These are phyloP conservation scores for Clarkia xantiana DNA, from an alignment of 345 rosid genomes.

Conservation along the genomic window DNA sequence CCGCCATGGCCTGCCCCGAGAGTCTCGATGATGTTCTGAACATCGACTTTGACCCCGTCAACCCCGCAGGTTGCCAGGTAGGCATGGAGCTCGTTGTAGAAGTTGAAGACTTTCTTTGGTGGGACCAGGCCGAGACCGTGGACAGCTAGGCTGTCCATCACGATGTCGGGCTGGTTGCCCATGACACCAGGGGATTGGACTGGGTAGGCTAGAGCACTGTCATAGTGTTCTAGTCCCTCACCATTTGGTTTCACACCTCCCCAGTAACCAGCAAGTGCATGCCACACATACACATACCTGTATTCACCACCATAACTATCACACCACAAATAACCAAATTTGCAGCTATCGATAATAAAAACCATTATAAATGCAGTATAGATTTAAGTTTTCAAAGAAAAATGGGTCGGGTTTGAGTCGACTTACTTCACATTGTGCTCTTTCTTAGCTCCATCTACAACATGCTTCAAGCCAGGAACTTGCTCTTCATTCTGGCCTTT, in stretches of 20 bases:
- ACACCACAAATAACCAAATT: no score
- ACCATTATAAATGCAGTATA: no score
- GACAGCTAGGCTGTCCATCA: slow-evolving; percentile 79
- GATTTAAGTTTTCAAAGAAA: no score
- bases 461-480: slow-evolving; percentile 48
- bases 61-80: slow-evolving; percentile 88
- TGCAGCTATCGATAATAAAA: no score
- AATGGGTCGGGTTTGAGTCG: not conserved
- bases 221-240: slow-evolving; percentile 91
- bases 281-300: slow-evolving; percentile 89
- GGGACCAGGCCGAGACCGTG: slow-evolving; percentile 90
- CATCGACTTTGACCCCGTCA: slow-evolving; percentile 97
- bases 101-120: slow-evolving; percentile 80
- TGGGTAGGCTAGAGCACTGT: slow-evolving; percentile 77
- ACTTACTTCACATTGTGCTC: slow-evolving; percentile 72
- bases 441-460: slow-evolving; percentile 73
- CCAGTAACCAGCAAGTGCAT: slow-evolving; percentile 97
- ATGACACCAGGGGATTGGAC: slow-evolving; percentile 74
- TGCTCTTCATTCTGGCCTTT: slow-evolving; percentile 28
- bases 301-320: not conserved
- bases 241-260: slow-evolving; percentile 96
- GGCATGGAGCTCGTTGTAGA: slow-evolving; percentile 93
- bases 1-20: slow-evolving; percentile 97
- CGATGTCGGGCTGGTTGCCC: slow-evolving; percentile 92
- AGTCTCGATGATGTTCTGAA: slow-evolving; percentile 87